Evolutionary conservation across 1,284 basidiomycete genomes (phyloP), one percentile per base, ranked within the genome.

Genomic region (Meira miltonrushii): DNA sequence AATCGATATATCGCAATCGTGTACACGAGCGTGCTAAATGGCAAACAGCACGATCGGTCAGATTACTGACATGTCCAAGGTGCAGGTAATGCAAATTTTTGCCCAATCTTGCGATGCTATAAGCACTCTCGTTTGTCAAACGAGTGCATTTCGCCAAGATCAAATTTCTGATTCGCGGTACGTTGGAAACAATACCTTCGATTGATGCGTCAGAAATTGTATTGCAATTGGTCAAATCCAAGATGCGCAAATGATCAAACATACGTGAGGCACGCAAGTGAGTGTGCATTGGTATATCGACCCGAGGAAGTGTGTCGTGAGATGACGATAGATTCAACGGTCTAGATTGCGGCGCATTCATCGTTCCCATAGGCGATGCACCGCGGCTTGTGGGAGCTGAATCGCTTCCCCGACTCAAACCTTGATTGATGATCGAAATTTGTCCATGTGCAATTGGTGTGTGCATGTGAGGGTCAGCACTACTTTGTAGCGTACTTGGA

Each of bases 31-130:
- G 83, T 2, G 92, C 92, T 15, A 99, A 82, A 9, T 85, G 84
- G 55, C 86, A 87, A 40, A 99, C 88, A 7, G 89, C 91, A 25
- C 85, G 84, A 77, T 99, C 95, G 2, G 93, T 95, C 66, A 98
- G 91, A 69, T 74, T 83, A 37, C 83, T 80, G 51, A 91, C 88
- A 80, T 98, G 95, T 0, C 93, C 95, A 12, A 98, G 83, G 78
- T 99, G 95, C 41, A 99, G 83, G 77, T 95, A 92, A 79, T 98
- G 95, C 39, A 99, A 79, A 74, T 93, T 87, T 77, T 90, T 89
- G 25, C 94, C 94, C 15, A 99, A 83, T 72, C 83, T 84, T 74
- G 89, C 88, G 43, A 98, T 91, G 64, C 85, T 88, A 72, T 90
- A 87, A 28, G 97, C 84, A 2, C 88, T 84, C 55, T 84, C 84